Evolutionary conservation across 495 filamentous ascomycete species (phyloP), one percentile per base, ranked within the genome.

Genomic region (Trichoderma asperelloides): DNA sequence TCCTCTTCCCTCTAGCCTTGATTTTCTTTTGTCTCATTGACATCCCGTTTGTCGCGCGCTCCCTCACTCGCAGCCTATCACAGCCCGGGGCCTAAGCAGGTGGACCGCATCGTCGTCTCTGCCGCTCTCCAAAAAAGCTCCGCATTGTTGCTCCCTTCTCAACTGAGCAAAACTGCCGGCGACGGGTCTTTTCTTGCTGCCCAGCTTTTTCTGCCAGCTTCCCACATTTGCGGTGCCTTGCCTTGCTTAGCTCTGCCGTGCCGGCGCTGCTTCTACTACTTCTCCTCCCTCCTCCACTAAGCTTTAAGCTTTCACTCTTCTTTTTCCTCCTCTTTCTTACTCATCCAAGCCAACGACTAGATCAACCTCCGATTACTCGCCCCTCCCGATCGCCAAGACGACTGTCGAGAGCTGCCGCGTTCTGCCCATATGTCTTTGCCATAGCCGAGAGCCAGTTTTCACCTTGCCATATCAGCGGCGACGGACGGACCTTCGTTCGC

Each of bases 401-500:
- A 27, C 51, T 13, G 25, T 30, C 21, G 25, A 60, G 51, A 60
- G 51, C 51, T 27, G 51, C 51, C 9, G 8, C 23, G 30, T 33
- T 28, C 51, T 60, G 25, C 55, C 55, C 55, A 13, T 18, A 60
- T 60, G 55, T 60, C 55, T 60, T 12, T 60, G 55, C 55, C 55
- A 30, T 60, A 60, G 55, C 55, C 23, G 55, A 60, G 27, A 60
- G 9, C 25, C 16, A 60, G 55, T 27, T 60, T 30, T 28, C 13
- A 47, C 43, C 47, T n/a, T 51, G 47, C 47, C 47, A 51, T 51
- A 18, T 45, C 55, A 60, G 55, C 55, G 55, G 55, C 27, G 25
- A 60, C 55, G 25, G 55, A 30, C 49, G 23, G 25, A 28, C 55
- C 55, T 28, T 60, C 55, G 55, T 60, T 60, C 55, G 55, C 55